Percentiles rank a stretch among this genome's conserved stretches.
Conservation (phyloP, 805 yeast species). For the Candida mattraensis region DNA sequence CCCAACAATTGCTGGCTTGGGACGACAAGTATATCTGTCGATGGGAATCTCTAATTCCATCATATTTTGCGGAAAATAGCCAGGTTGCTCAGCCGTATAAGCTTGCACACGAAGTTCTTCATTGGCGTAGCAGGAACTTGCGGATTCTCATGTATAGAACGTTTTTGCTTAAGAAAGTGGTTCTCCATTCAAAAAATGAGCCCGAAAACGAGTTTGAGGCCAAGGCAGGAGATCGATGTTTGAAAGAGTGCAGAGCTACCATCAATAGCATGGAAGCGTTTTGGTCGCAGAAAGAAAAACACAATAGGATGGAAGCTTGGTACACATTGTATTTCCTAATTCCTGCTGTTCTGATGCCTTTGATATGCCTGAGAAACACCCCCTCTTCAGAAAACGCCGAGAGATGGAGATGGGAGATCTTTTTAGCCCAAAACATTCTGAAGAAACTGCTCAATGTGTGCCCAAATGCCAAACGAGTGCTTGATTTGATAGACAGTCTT, state of each 20-base stretch:
- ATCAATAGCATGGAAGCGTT: constrained; percentile 8
- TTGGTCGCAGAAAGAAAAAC: constrained; percentile 4
- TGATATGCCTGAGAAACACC: constrained; percentile 7
- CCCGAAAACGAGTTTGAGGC: constrained; percentile 1
- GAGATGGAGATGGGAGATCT: constrained; percentile 6
- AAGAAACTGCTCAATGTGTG: constrained; percentile 2
- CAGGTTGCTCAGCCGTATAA: constrained; percentile 1
- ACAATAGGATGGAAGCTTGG: constrained; percentile 15
- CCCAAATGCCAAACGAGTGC: constrained; percentile 7
- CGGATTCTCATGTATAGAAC: constrained; percentile 12
- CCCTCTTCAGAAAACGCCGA: constrained; percentile 5
- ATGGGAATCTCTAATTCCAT: constrained; percentile 7
- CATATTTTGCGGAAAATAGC: constrained; percentile 4
- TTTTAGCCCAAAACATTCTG: constrained; percentile 2
- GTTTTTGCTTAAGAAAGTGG: constrained; percentile 5
- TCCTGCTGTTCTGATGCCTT: constrained; percentile 15
- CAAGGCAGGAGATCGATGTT: constrained; percentile 6
- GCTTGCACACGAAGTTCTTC: constrained; percentile 8
- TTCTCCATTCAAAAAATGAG: neutral
- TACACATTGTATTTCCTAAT: constrained; percentile 13
- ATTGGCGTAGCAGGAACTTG: constrained; percentile 11
- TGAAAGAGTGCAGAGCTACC: constrained; percentile 9
- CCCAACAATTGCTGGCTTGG: constrained; percentile 8
- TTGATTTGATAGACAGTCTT: constrained; percentile 6
- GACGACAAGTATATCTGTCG: constrained; percentile 6